Percentiles rank a stretch among this genome's conserved stretches.
These are phyloP conservation scores for Erythrophleum ivorense DNA, from an alignment of 331 rosid species.

Conservation along the genomic window DNA sequence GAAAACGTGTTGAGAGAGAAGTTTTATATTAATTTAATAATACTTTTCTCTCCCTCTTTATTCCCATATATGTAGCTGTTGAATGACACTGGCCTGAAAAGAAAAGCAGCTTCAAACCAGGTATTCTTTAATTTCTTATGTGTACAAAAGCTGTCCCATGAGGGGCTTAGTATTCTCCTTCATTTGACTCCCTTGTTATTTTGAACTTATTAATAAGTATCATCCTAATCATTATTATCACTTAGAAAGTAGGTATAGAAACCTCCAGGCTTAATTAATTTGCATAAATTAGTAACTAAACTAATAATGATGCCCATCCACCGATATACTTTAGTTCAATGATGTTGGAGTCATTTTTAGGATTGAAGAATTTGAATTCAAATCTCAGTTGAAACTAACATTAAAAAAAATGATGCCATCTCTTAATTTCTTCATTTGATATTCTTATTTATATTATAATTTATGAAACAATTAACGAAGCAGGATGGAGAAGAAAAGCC, in stretches of 20 bases:
- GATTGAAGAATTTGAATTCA: no score
- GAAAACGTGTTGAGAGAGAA: slow-evolving; percentile 39
- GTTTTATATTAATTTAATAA: slow-evolving; percentile 15
- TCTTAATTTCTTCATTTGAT: no score
- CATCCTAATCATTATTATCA: background rate
- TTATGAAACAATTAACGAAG: background rate
- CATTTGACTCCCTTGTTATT: slow-evolving; percentile 3
- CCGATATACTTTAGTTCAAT: no score
- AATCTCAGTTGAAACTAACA: no score
- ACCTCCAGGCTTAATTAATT: background rate
- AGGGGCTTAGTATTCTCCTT: background rate
- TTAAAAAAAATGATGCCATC: no score
- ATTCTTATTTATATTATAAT: background rate
- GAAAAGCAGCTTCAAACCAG: slow-evolving; percentile 58
- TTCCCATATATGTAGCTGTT: slow-evolving; percentile 48
- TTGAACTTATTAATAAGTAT: background rate
- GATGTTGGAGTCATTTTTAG: no score
- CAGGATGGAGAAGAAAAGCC: slow-evolving; percentile 45
- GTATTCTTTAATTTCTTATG: slow-evolving; percentile 33
- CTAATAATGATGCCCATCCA: background rate
- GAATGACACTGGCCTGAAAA: slow-evolving; percentile 57
- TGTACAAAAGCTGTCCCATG: slow-evolving; percentile 17
- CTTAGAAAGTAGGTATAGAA: slow-evolving; percentile 5
- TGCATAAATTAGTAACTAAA: background rate
- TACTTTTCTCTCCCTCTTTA: slow-evolving; percentile 30